Evolutionary conservation across 768 basidiomycete species (phyloP).

Genomic region (Ephemerocybe angulata): DNA sequence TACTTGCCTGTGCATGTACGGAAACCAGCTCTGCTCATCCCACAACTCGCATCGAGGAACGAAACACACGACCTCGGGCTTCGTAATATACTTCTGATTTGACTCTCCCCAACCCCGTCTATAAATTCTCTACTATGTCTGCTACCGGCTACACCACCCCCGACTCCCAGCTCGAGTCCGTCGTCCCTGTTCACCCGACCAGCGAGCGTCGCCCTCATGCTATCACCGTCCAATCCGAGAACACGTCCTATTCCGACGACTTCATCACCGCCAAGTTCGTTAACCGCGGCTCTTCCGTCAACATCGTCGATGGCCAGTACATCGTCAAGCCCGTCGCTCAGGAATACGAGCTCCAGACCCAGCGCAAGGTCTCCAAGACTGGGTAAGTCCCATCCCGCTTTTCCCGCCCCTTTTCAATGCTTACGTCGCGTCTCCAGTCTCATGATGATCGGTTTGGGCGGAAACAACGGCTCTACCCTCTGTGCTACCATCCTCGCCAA

Average conservation of each 20-base stretch:
- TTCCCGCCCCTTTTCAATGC: constrained; percentile 11
- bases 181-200: constrained; percentile 78
- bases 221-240: constrained; percentile 78
- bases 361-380: constrained; percentile 81
- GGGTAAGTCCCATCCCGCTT: constrained; percentile 56
- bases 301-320: constrained; percentile 70
- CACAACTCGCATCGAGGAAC: constrained; percentile 87
- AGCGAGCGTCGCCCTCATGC: constrained; percentile 72
- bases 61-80: constrained; percentile 76
- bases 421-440: constrained; percentile 48
- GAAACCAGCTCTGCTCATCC: constrained; percentile 85
- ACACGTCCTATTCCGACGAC: constrained; percentile 77
- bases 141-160: constrained; percentile 72
- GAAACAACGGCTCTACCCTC: constrained; percentile 95
- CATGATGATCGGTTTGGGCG: constrained; percentile 95
- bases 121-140: constrained; percentile 20
- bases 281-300: constrained; percentile 74
- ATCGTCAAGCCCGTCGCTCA: constrained; percentile 75
- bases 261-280: constrained; percentile 79
- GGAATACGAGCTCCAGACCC: constrained; percentile 88
- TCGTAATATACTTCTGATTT: constrained; percentile 49
- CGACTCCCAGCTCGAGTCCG: constrained; percentile 64
- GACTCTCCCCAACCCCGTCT: constrained; percentile 26
- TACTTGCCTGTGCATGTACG: constrained; percentile 81
- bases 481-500: constrained; percentile 95